Base-by-base conservation (phyloP, 176 grass and related monocot species). In the Aegilops speltoides region DNA sequence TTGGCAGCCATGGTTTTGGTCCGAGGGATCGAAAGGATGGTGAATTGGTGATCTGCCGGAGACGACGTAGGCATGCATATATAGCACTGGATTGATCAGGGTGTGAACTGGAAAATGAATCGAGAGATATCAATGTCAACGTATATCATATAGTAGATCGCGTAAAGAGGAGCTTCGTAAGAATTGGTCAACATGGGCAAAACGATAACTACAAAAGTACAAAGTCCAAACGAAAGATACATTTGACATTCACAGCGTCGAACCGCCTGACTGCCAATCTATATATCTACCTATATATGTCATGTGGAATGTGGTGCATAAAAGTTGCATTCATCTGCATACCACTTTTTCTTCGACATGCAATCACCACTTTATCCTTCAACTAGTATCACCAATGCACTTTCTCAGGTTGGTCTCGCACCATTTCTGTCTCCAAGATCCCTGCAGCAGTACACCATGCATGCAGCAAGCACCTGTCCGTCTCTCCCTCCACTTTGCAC, bases 1-100 rank as follows among this genome's bases (percentile, higher is more conserved):
- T 32, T 11, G 32, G 19, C 16, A 79, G 68, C 79, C 85, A 87
- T 90, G 19, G 6, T 73, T 14, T 54, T 54, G 22, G 45, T 1
- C 73, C 1, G 45, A 54, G 24, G 71, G 23, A 3, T 46, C 13
- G 2, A 26, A 62, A 34, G 29, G 24, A 64, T 31, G 79, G 70
- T 56, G 60, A 43, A 45, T 48, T 29, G 69, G 69, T 59, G 61
- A 45, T 24, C 32, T 64, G 24, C 36, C 7, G 12, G 9, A n/a
- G 36, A 12, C 25, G 19, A 12, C 24, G 25, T 14, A 40, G 23
- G 15, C 33, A 17, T 0, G 7, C 13, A 40, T 76, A 60, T 76
- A 86, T 43, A 79, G 8, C 23, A 3, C 32, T 28, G 45, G 1
- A 28, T 66, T 46, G 25, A 23, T 34, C 23, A 76, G 4, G 26